Conservation (phyloP, 2,329 filamentous ascomycete species). For the Hymenoscyphus occultus region DNA sequence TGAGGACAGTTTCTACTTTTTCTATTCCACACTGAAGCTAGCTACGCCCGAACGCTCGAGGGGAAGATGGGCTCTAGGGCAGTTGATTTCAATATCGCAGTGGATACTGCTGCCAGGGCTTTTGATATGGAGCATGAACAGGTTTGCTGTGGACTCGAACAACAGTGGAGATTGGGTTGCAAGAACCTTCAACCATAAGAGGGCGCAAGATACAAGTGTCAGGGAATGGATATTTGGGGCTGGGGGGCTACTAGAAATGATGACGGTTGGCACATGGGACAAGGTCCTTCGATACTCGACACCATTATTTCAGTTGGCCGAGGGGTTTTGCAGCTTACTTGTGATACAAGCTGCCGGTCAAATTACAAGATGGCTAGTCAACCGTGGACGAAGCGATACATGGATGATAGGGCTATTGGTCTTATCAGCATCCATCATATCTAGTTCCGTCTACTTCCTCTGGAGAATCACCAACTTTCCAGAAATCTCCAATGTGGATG, state of each 20-base stretch:
- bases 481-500: slow-evolving; percentile 87
- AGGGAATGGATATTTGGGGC: slow-evolving; percentile 86
- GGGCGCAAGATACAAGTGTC: slow-evolving; percentile 63
- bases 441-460: slow-evolving; percentile 91
- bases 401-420: slow-evolving; percentile 95
- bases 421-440: slow-evolving; percentile 85
- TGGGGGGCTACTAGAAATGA: slow-evolving; percentile 74
- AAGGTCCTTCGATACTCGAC: slow-evolving; percentile 84
- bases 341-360: slow-evolving; percentile 95
- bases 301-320: slow-evolving; percentile 88
- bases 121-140: slow-evolving; percentile 91
- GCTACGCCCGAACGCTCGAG: slow-evolving; percentile 75
- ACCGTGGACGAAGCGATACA: slow-evolving; percentile 86
- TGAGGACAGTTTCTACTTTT: slow-evolving; percentile 68
- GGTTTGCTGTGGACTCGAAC: slow-evolving; percentile 88
- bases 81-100: slow-evolving; percentile 71
- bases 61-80: slow-evolving; percentile 68
- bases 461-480: slow-evolving; percentile 95
- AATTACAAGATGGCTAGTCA: slow-evolving; percentile 92
- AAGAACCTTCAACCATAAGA: slow-evolving; percentile 68
- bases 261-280: slow-evolving; percentile 85
- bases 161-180: slow-evolving; percentile 74
- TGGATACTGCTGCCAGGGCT: slow-evolving; percentile 83
- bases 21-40: slow-evolving; percentile 78
- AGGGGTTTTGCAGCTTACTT: slow-evolving; percentile 93